Evolutionary conservation across 192 early-diverging fungal species (phyloP).

Genomic region (Jimgerdemannia lactiflua): DNA sequence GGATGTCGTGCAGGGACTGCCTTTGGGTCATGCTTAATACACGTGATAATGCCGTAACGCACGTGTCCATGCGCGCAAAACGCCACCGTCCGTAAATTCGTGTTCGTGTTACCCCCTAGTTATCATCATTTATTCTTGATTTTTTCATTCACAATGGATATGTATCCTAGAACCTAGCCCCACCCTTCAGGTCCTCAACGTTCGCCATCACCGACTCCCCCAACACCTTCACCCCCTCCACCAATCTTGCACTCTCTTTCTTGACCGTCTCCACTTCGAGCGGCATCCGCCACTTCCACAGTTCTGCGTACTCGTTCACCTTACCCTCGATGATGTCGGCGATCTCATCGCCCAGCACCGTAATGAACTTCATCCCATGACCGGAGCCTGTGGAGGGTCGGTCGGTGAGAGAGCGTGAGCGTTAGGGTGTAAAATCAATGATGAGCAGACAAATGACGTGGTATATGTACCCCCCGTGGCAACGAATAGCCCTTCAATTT

Average conservation of each 20-base stretch:
- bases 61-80: too few species aligned
- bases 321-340: conserved; percentile 40
- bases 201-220: neutral
- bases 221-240: neutral
- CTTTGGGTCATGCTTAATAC: too few species aligned
- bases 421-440: neutral
- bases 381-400: conserved; percentile 32
- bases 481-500: conserved; percentile 35
- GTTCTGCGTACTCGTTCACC: neutral
- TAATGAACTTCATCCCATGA: conserved; percentile 61
- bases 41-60: too few species aligned
- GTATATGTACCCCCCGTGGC: conserved; percentile 36
- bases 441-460: neutral
- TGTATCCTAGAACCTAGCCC: neutral
- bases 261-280: neutral
- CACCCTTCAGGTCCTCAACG: neutral
- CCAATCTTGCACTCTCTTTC: neutral
- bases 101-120: too few species aligned
- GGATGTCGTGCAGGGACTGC: too few species aligned
- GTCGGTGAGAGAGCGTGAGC: neutral
- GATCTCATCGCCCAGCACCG: conserved; percentile 46
- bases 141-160: neutral
- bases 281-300: neutral
- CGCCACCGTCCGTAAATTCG: too few species aligned
- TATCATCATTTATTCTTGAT: too few species aligned